Percentiles rank a stretch among this genome's conserved stretches.
Conservation (phyloP, 495 filamentous ascomycete species). For the Penicillium roqueforti region DNA sequence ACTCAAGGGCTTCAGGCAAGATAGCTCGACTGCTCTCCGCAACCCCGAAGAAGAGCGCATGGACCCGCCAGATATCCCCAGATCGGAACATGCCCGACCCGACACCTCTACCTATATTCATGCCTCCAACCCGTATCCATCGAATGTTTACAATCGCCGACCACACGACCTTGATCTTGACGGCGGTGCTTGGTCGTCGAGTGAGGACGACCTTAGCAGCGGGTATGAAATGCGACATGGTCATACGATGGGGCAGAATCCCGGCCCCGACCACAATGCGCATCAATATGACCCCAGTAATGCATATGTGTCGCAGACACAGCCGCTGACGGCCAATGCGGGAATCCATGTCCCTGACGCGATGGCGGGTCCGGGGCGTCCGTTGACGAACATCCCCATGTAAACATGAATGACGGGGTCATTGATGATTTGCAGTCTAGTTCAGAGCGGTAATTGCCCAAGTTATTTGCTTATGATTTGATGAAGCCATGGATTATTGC, state of each 20-base stretch:
- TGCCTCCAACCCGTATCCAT: constrained; percentile 21
- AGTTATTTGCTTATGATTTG: background rate
- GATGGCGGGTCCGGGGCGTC: constrained; percentile 16
- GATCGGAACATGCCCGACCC: background rate
- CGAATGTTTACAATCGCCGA: constrained; percentile 28
- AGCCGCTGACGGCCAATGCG: constrained; percentile 8
- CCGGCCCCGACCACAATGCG: constrained; percentile 16
- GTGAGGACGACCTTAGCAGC: constrained; percentile 38
- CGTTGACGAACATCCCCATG: constrained; percentile 23
- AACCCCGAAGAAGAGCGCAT: constrained; percentile 35
- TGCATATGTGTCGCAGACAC: constrained; percentile 33
- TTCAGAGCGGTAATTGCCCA: background rate
- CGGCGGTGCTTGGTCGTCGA: constrained; percentile 38
- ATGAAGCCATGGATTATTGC: background rate
- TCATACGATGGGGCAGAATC: constrained; percentile 28
- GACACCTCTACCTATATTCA: constrained; percentile 8
- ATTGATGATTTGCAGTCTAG: constrained; percentile 4
- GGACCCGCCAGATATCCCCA: constrained; percentile 9
- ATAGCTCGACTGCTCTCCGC: constrained; percentile 31
- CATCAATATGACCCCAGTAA: constrained; percentile 31
- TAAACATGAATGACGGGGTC: constrained; percentile 10
- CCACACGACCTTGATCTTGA: constrained; percentile 32
- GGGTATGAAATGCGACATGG: constrained; percentile 44
- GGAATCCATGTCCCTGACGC: constrained; percentile 9
- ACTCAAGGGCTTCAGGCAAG: constrained; percentile 7